Evolutionary conservation across 495 filamentous ascomycete genomes (phyloP).

Genomic region (Penicillium alfredii): DNA sequence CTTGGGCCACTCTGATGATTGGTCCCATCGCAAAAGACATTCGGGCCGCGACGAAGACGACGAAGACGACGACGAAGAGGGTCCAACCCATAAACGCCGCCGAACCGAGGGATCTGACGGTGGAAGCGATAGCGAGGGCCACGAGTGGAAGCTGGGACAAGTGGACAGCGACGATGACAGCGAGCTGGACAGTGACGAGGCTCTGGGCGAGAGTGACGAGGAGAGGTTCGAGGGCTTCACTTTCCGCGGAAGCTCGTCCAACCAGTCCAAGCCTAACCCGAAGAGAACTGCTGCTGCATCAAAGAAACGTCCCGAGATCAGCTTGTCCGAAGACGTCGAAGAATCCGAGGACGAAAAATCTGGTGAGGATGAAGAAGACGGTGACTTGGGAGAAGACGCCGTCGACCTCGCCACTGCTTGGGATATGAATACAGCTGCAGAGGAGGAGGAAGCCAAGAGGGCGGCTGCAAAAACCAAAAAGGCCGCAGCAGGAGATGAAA

Average conservation of each 20-base stretch:
- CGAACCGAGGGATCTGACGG: conserved; percentile 36
- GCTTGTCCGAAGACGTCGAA: conserved; percentile 53
- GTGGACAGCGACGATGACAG: conserved; percentile 71
- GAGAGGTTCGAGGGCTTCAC: conserved; percentile 71
- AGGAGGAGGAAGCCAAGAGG: conserved; percentile 35
- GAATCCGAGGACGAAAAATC: conserved; percentile 39
- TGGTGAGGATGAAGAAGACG: conserved; percentile 53
- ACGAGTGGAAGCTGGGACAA: conserved; percentile 78
- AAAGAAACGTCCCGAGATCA: conserved; percentile 38
- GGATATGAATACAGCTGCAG: conserved; percentile 60
- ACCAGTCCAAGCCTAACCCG: conserved; percentile 36
- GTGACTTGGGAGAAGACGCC: conserved; percentile 74
- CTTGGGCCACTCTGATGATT: conserved; percentile 52
- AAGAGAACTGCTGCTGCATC: conserved; percentile 19
- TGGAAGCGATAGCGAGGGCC: conserved; percentile 81
- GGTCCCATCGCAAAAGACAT: conserved; percentile 40
- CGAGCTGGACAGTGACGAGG: conserved; percentile 88
- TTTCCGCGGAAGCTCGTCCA: conserved; percentile 62
- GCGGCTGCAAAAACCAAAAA: conserved; percentile 28
- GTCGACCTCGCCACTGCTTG: conserved; percentile 78
- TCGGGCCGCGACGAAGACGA: conserved; percentile 29
- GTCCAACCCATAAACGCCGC: conserved; percentile 41
- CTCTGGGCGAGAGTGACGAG: conserved; percentile 83
- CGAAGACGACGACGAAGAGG: conserved; percentile 50
- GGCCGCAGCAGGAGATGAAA: conserved; percentile 22